Base-by-base conservation (phyloP, 768 basidiomycete genomes). In the Serendipita sp. region DNA sequence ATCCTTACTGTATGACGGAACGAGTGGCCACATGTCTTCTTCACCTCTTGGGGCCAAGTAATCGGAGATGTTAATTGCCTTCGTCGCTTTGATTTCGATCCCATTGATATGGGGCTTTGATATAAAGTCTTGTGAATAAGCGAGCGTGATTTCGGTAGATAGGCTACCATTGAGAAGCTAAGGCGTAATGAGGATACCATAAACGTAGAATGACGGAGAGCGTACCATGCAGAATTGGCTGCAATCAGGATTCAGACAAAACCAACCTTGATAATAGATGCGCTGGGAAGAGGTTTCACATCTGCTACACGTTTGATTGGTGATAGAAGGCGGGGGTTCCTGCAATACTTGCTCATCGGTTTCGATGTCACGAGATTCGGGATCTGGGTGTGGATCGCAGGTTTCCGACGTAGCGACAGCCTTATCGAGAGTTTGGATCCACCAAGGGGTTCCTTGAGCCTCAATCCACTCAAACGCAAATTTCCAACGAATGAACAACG, bases 391-490 rank as follows among this genome's bases (percentile, higher is more conserved):
- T 40, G 40, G 40, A 40, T 40, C 40, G 40, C 13, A 40, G 40
- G 40, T 40, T 40, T 2, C 40, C 5, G 40, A 40, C 40, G 23
- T 23, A 23, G 23, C 1, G 23, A 23, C 23, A 23, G 31, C 48
- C 48, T 16, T 52, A 8, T 52, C 48, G 10, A 52, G 48, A 23
- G 48, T 52, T 52, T 31, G 67, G 73, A 62, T 52, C 80, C 81
- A 82, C 81, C 81, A 81, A 0, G 80, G 80, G 44, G 72, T 68
- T 3, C 73, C 87, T 75, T 91, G 89, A 46, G 77, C 79, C 66
- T 84, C 80, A 67, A 87, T 88, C 88, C 88, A 91, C 68, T 86
- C 85, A 67, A 91, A 91, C 3, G 85, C 83, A 68, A 91, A 90
- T 71, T 91, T 91, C 71, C 82, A 88, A 4, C 88, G 77, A 11